Conservation (phyloP, 2,329 filamentous ascomycete species). For the Calonectria crousiana region DNA sequence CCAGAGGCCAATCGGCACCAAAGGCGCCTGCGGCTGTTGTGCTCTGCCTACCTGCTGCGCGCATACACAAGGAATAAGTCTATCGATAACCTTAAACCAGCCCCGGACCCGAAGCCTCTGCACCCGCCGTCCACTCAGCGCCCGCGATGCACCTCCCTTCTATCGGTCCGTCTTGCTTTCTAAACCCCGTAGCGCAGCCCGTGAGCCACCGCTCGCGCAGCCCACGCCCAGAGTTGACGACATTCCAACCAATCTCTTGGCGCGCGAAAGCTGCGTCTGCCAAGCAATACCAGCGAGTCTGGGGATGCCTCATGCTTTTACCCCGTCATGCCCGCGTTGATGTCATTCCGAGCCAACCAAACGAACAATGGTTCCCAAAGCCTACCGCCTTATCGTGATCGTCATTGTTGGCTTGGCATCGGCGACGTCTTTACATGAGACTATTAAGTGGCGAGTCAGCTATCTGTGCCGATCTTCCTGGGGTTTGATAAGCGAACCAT, state of each 20-base stretch:
- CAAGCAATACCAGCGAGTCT: not conserved
- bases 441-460: slow-evolving; percentile 14
- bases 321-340: not conserved
- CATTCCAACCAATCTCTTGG: slow-evolving; percentile 12
- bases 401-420: slow-evolving; percentile 1
- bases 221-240: not conserved
- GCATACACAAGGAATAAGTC: slow-evolving; percentile 26
- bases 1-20: not conserved
- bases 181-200: slow-evolving; percentile 8
- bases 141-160: not conserved
- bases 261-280: not conserved
- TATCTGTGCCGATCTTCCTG: slow-evolving; percentile 4
- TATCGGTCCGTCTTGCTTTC: slow-evolving; percentile 8
- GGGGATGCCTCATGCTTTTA: not conserved
- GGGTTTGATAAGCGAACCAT: slow-evolving; percentile 11
- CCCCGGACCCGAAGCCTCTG: not conserved
- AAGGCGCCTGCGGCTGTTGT: not conserved
- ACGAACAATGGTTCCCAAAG: not conserved
- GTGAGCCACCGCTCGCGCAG: not conserved
- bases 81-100: slow-evolving; percentile 41
- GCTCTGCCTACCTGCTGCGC: not conserved
- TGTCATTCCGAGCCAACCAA: not conserved
- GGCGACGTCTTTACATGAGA: not conserved
- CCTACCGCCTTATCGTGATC: slow-evolving; percentile 22
- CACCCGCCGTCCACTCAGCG: not conserved